Evolutionary conservation across 129 eudicot genomes (phyloP), one percentile per base, ranked within the genome.

Genomic region (Flaveria bidentis): DNA sequence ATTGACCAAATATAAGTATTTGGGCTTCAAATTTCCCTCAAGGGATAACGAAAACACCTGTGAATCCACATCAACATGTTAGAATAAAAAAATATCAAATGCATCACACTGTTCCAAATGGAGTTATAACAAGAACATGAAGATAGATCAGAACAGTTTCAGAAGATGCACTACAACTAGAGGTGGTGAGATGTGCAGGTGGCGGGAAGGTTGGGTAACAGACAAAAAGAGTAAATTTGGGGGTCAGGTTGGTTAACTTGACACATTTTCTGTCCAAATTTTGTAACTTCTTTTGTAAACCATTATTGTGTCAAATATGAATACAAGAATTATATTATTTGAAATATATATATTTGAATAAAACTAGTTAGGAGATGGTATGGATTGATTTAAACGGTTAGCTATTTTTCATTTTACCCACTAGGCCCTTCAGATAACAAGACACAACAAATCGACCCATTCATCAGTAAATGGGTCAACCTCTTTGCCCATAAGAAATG

Each of bases 11-110:
- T 94, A 94, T 85, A 60, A 74, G 79, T 91, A 94, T 77, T 94
- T 94, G 12, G 99, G 99, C 88, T 85, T 91, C 84, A 94, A 82
- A 79, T 94, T 94, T 71, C 80, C 90, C 85, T 94, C 99, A 36
- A 94, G 86, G 2, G 99, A 94, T 60, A 94, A 82, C 15, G 99
- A 94, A 77, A 94, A 87, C 67, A 94, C 99, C 97, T 94, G 90
- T 52, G 20, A 46, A 72, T 69, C 39, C 18, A 45, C 61, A 77
- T 53, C 15, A 66, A 25, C 47, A 56, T 39, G n/a, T 67, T 9
- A 75, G 46, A 62, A 74, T 61, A 23, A 25, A n/a, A 25, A 10
- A 14, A 46, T 7, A 41, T 52, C 30, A 8, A n/a, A n/a, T 17
- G 62, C 16, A 30, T 30, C 45, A 44, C 20, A 13, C 26, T 39